Base-by-base conservation (phyloP, 2,329 filamentous ascomycete species). In the Mycosphaerella arachidis region DNA sequence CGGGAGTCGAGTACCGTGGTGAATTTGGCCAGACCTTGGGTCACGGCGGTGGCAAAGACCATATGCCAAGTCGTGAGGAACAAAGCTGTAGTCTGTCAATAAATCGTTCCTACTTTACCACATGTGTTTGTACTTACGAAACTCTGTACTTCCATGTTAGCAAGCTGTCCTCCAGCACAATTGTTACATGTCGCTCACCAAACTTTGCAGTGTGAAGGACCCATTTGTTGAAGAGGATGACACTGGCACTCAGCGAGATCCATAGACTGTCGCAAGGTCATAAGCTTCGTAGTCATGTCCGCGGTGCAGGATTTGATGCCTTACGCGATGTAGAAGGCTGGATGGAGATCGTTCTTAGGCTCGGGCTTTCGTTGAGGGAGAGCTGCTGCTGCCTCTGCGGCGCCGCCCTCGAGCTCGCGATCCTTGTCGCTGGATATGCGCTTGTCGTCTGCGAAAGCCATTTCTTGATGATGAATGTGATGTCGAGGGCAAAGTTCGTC, bases 221-320 rank as follows among this genome's bases (percentile, higher is more conserved):
- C 86, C 91, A 96, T 85, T 99, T 99, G 86, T 99, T 97, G 87
- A 97, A 97, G 61, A 99, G 82, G 74, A 99, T 99, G 73, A 97
- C 92, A 70, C 89, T 91, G 40, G 92, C 96, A 73, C 91, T 96
- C 75, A 97, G 83, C 59, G 86, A 81, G 74, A 99, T 97, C 94
- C 94, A 99, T 68, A 67, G 62, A 16, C 65, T 67, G 55, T 33
- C 27, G 16, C 20, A 50, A 31, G 31, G 40, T 61, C 57, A 63
- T 58, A 33, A 55, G 46, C 30, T 40, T 31, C 55, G 55, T 27
- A n/a, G 27, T 27, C 6, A 5, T 20, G 18, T 33, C 33, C 10
- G 8, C 10, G 30, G 33, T 6, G 43, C n/a, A 52, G 30, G 27
- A 31, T 48, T 48, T 12, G 43, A 45, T 48, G 18, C 76, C 78